Conservation (phyloP, 345 rosid species). For the Anacardium occidentale region DNA sequence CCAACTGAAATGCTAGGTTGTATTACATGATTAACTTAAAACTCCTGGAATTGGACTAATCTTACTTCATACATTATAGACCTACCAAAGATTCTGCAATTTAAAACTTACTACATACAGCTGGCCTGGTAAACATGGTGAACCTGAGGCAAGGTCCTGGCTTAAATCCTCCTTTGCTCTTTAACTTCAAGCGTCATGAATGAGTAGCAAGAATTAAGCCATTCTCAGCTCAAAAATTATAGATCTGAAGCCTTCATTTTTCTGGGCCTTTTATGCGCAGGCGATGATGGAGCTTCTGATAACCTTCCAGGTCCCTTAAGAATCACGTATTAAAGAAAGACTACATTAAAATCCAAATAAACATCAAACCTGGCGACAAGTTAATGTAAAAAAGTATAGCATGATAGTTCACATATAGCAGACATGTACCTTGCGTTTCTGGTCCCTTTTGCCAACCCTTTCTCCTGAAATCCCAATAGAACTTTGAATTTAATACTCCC, state of each 20-base stretch:
- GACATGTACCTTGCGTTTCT: conserved; percentile 67
- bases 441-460: conserved; percentile 64
- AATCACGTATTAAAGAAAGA: neutral
- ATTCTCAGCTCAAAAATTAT: conserved; percentile 21
- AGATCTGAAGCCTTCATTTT: conserved; percentile 83
- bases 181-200: neutral
- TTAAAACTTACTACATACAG: neutral
- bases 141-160: neutral
- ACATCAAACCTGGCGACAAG: neutral
- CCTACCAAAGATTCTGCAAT: neutral
- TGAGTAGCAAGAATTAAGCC: neutral
- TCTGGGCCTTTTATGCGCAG: conserved; percentile 85
- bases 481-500: conserved; percentile 4
- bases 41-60: neutral
- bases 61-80: neutral
- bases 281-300: conserved; percentile 62
- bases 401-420: neutral
- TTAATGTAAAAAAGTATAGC: neutral
- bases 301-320: conserved; percentile 75
- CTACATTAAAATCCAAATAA: conserved; percentile 18
- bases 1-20: neutral
- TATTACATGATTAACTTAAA: neutral
- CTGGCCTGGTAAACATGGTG: neutral
- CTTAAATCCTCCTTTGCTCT: too few species aligned
- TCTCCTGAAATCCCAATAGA: conserved; percentile 56